Conservation (phyloP, 2,329 filamentous ascomycete genomes). For the Trichophyton benhamiae region DNA sequence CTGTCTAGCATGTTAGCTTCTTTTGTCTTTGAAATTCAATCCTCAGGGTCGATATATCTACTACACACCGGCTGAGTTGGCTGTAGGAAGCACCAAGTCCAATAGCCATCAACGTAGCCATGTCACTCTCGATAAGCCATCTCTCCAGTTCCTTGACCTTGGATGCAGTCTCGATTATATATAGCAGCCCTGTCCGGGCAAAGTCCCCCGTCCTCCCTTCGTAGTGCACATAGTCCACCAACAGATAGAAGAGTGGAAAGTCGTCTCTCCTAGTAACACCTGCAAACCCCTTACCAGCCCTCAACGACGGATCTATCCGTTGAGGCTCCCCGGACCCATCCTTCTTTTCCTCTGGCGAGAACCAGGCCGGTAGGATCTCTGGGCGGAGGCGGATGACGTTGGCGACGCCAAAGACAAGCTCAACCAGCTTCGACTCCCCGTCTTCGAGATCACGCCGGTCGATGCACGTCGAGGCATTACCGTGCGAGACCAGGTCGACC, state of each 20-base stretch:
- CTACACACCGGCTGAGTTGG: constrained; percentile 47
- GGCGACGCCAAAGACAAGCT: constrained; percentile 88
- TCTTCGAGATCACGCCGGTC: constrained; percentile 44
- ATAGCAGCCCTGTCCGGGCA: constrained; percentile 81
- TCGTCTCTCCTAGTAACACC: constrained; percentile 80
- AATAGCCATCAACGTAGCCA: constrained; percentile 94
- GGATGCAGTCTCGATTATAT: constrained; percentile 88
- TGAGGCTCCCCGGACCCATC: constrained; percentile 24
- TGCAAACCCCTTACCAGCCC: constrained; percentile 54
- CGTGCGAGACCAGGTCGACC: constrained; percentile 72
- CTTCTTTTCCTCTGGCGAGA: constrained; percentile 48
- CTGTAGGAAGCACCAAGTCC: constrained; percentile 71
- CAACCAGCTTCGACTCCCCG: constrained; percentile 77
- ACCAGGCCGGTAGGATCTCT: constrained; percentile 80
- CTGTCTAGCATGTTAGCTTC: constrained; percentile 27
- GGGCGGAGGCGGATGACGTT: constrained; percentile 90
- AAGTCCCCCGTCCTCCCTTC: constrained; percentile 93
- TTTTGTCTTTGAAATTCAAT: not conserved
- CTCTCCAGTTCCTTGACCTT: constrained; percentile 72
- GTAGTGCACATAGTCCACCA: constrained; percentile 94
- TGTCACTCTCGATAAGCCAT: constrained; percentile 94
- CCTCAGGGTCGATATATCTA: not conserved
- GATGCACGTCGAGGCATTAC: constrained; percentile 33
- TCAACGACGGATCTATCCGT: constrained; percentile 28
- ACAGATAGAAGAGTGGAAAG: constrained; percentile 87